Evolutionary conservation across 768 basidiomycete species (phyloP).

Genomic region (Gautieria morchelliformis): DNA sequence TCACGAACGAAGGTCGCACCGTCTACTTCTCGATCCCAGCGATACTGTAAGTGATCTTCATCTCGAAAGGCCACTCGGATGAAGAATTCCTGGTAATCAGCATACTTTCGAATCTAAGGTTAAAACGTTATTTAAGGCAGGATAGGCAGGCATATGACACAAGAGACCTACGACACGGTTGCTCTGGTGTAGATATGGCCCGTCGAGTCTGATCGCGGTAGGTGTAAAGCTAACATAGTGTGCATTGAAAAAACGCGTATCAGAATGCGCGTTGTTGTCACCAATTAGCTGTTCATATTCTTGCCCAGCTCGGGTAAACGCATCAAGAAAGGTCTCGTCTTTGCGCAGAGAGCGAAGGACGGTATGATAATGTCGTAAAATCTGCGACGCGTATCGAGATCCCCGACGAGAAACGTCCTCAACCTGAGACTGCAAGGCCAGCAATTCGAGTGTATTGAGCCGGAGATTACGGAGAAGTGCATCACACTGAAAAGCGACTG

Average conservation of each 20-base stretch:
- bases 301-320: conserved; percentile 33
- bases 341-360: conserved; percentile 34
- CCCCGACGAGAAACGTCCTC: conserved; percentile 25
- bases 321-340: conserved; percentile 32
- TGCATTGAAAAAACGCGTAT: conserved; percentile 45
- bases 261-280: conserved; percentile 14
- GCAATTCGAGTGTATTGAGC: conserved; percentile 51
- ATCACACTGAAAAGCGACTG: conserved; percentile 70
- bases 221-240: conserved; percentile 73
- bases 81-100: conserved; percentile 54
- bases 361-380: conserved; percentile 48
- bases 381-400: conserved; percentile 29
- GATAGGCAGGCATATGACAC: neutral
- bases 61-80: conserved; percentile 79
- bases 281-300: conserved; percentile 8
- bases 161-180: conserved; percentile 45
- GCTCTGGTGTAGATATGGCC: conserved; percentile 65
- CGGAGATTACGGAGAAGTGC: conserved; percentile 53
- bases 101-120: conserved; percentile 47
- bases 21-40: conserved; percentile 62
- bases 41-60: conserved; percentile 67
- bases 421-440: conserved; percentile 35
- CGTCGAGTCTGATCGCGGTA: conserved; percentile 63
- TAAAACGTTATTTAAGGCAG: neutral
- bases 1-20: conserved; percentile 42